phyloP scores from a whole-genome alignment of 1,284 basidiomycete genomes.

The Cystobasidiaceae sp. region DNA sequence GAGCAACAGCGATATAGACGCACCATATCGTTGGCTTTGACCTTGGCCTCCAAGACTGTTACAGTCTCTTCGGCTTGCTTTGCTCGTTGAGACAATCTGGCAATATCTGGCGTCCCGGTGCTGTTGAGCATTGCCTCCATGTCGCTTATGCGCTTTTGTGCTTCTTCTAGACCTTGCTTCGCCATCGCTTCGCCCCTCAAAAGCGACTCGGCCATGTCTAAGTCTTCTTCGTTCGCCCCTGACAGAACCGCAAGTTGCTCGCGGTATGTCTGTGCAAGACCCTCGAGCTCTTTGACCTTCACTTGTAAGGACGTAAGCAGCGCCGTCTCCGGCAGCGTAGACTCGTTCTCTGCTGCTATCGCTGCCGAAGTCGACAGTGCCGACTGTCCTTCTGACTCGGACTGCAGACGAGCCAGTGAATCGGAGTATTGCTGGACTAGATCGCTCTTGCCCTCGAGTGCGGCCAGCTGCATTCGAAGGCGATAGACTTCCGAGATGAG shows the following conservation, averaged over 20 bases:
- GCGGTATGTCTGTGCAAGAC: slow-evolving; percentile 4
- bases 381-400: neutral
- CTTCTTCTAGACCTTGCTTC: slow-evolving; percentile 53
- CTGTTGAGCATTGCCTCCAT: slow-evolving; percentile 64
- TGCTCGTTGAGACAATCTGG: slow-evolving; percentile 55
- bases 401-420: slow-evolving; percentile 36
- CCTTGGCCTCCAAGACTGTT: slow-evolving; percentile 52
- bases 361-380: neutral
- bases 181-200: slow-evolving; percentile 53
- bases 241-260: slow-evolving; percentile 12
- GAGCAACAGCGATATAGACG: slow-evolving; percentile 40
- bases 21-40: slow-evolving; percentile 51
- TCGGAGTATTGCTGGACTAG: slow-evolving; percentile 61
- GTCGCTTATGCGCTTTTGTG: slow-evolving; percentile 53
- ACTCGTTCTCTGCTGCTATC: neutral
- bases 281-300: slow-evolving; percentile 18
- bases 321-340: neutral
- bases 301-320: neutral
- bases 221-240: slow-evolving; percentile 2
- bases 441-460: slow-evolving; percentile 64
- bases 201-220: slow-evolving; percentile 32
- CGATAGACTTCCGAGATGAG: slow-evolving; percentile 70
- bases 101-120: slow-evolving; percentile 53
- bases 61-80: slow-evolving; percentile 61
- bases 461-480: slow-evolving; percentile 70